Evolutionary conservation across 768 basidiomycete genomes (phyloP), one percentile per base, ranked within the genome.

Genomic region (Termitomyces sp.): DNA sequence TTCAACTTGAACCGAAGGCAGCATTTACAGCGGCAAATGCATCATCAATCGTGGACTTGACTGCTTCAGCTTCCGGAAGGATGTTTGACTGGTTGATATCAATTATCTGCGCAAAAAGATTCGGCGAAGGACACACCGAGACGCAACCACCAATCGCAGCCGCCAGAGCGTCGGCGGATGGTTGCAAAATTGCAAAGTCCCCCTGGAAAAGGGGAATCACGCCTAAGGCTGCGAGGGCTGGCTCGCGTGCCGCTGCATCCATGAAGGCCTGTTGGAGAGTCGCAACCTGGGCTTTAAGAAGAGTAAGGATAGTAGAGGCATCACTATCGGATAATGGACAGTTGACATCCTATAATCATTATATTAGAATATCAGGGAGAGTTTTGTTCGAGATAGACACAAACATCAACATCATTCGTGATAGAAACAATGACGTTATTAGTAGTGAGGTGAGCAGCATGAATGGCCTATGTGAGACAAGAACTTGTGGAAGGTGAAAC

Each of bases 161-260:
- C 9, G 62, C 55, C 56, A 74, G 69, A 14, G 55, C 57, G 32
- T 47, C 52, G 5, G 67, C 70, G 38, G 44, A 55, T 20, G 59
- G 48, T 12, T 67, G 64, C 47, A 75, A 65, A n/a, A 51, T 61
- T 12, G 53, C 52, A 5, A 76, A 66, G 57, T 76, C 75, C 50
- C 63, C 52, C 14, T 64, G 61, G 47, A 76, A 64, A 23, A 76
- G 60, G 18, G 71, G 68, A 23, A 71, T 61, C 38, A 72, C 43
- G n/a, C 71, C 72, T 44, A 72, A 59, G 18, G 63, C 67, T 49
- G 44, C 41, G 48, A 76, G 71, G 3, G 60, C 67, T 18, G 71
- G 60, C 55, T 70, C 62, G 59, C 70, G 68, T 13, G 53, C 50
- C 6, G 69, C 64, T 41, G 74, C 66, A 5, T 33, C 56, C 5